Base-by-base conservation (phyloP, 306 rosid species). In the Ochetophila trinervis region DNA sequence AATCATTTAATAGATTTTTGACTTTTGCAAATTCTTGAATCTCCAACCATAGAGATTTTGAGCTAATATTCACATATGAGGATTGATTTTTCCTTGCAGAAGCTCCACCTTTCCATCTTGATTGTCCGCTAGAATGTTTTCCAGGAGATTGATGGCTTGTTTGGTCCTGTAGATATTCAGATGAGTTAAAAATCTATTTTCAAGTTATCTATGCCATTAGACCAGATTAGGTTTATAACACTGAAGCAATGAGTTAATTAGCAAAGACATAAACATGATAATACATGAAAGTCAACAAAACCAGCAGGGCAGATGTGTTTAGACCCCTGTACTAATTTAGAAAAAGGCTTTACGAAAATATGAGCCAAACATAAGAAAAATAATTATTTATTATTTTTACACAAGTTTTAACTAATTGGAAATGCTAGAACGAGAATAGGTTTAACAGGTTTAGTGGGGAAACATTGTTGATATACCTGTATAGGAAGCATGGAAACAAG, bases 21-120 rank as follows among this genome's bases (percentile, higher is more conserved):
- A 86, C 77, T 70, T 72, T 84, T 36, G 97, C 85, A 56, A 94
- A 94, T 77, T 83, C 86, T 77, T 84, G 73, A 80, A 94, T 78
- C 62, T 88, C 97, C 37, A 82, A 76, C 99, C 97, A 94, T 15
- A 94, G 84, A 57, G 82, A 68, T 60, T 94, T 91, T 32, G 97
- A 87, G 87, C 90, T 90, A 69, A 86, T 70, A 80, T 64, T 80
- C 81, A 83, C 63, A 69, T 76, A 84, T 40, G 82, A 80, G 51
- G 88, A 86, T 71, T 82, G 88, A 63, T 42, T 78, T 82, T 86
- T 88, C 68, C 78, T 84, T 17, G 76, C 68, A 57, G 84, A 85
- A 32, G 83, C 78, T 60, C 88, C 84, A 60, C 94, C 88, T 76
- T 84, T 90, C 96, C 87, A 86, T 37, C 81, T 82, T 60, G 72